These are phyloP conservation scores for Rubroboletus pulcherrimus DNA, from an alignment of 768 basidiomycete genomes.

Conservation along the genomic window DNA sequence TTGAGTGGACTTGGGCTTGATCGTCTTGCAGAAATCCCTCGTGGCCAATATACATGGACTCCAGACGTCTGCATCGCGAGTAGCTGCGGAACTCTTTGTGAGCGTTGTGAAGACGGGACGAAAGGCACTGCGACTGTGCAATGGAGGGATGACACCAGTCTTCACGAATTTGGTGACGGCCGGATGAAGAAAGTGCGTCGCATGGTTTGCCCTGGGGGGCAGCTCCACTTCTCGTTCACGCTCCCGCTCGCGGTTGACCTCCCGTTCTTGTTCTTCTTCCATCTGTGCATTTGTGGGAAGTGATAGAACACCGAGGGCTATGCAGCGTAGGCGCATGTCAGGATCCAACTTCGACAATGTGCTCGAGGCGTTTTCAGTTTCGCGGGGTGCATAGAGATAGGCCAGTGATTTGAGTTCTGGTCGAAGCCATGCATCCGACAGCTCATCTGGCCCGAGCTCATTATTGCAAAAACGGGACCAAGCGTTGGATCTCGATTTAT, in stretches of 20 bases:
- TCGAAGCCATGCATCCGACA: conserved; percentile 34
- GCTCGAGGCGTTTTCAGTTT: background rate
- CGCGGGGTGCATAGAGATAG: conserved; percentile 29
- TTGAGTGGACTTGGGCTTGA: background rate
- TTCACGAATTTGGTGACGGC: conserved; percentile 21
- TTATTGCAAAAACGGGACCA: conserved; percentile 8
- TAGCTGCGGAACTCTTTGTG: background rate
- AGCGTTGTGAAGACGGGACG: conserved; percentile 11
- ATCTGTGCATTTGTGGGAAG: conserved; percentile 14
- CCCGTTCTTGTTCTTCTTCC: conserved; percentile 16
- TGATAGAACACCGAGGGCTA: conserved; percentile 6
- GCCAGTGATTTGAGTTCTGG: conserved; percentile 34
- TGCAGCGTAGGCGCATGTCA: conserved; percentile 5
- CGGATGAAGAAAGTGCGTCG: conserved; percentile 11
- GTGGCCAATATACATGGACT: conserved; percentile 6
- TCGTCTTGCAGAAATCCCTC: conserved; percentile 7
- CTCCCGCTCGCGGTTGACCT: conserved; percentile 17
- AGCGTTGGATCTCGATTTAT: conserved; percentile 3
- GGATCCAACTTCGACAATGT: background rate
- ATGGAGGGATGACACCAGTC: conserved; percentile 21
- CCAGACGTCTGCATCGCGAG: conserved; percentile 20
- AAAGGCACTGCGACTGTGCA: conserved; percentile 17
- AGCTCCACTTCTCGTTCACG: conserved; percentile 36
- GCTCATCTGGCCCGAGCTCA: background rate
- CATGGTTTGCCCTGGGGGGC: conserved; percentile 23